These are phyloP conservation scores for Paramyrothecium sp. DNA, from an alignment of 2,329 filamentous ascomycete species.

Conservation along the genomic window DNA sequence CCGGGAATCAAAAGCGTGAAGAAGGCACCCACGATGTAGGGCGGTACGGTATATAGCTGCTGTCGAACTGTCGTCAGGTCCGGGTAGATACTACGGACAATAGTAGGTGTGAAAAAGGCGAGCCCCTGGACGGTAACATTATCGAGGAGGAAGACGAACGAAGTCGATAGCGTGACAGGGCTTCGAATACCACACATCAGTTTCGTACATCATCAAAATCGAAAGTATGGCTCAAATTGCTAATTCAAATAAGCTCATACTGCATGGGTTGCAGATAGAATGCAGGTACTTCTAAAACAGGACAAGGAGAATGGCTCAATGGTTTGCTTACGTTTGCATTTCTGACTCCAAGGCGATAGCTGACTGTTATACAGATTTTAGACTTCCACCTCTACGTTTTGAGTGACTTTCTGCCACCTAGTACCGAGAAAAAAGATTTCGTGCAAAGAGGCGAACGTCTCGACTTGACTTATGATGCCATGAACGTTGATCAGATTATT, in stretches of 20 bases:
- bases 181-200: slow-evolving; percentile 60
- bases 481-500: not conserved
- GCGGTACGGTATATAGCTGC: slow-evolving; percentile 69
- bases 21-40: slow-evolving; percentile 67
- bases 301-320: too few relatives aligned
- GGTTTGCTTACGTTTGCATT: too few relatives aligned
- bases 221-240: too few relatives aligned
- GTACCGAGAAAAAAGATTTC: not conserved
- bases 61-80: slow-evolving; percentile 53
- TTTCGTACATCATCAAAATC: too few relatives aligned
- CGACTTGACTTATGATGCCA: not conserved
- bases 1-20: slow-evolving; percentile 63
- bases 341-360: too few relatives aligned
- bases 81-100: slow-evolving; percentile 65
- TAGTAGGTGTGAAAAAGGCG: not conserved
- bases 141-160: slow-evolving; percentile 61
- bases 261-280: not conserved
- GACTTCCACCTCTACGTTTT: not conserved
- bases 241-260: not conserved
- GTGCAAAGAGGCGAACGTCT: not conserved
- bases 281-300: not conserved
- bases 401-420: not conserved
- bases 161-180: slow-evolving; percentile 56
- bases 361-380: not conserved
- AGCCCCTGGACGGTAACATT: slow-evolving; percentile 70